phyloP scores from a whole-genome alignment of 305 asterid species.

The Ajuga reptans region DNA sequence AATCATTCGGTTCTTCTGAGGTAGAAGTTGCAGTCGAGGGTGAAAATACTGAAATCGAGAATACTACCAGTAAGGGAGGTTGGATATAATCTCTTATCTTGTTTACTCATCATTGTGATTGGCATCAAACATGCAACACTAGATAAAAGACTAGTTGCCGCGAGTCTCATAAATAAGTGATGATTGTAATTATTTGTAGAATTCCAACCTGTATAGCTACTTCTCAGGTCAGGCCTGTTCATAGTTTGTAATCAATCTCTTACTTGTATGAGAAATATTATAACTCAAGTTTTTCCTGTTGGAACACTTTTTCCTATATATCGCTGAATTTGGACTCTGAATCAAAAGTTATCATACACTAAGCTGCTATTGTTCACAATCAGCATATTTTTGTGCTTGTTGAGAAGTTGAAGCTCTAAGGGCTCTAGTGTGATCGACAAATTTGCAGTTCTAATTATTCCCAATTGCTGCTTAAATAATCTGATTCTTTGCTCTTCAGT shows the following conservation, averaged over 20 bases:
- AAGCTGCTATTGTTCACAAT: constrained; percentile 3
- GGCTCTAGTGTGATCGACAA: neutral
- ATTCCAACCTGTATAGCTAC: neutral
- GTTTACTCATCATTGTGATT: neutral
- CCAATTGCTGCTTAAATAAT: neutral
- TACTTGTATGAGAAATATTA: neutral
- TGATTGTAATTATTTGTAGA: neutral
- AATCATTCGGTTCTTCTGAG: constrained; percentile 24
- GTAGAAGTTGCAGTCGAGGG: constrained; percentile 6
- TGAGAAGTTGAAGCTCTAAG: neutral
- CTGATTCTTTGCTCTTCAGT: neutral
- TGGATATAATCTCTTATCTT: constrained; percentile 14
- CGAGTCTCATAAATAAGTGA: neutral
- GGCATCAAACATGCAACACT: neutral
- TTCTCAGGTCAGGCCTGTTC: neutral
- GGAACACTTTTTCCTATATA: neutral
- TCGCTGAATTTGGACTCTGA: neutral
- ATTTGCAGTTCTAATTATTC: neutral
- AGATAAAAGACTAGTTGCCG: constrained; percentile 1
- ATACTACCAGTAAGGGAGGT: constrained; percentile 27
- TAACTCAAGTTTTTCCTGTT: neutral
- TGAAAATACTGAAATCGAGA: constrained; percentile 12
- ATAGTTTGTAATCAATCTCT: neutral
- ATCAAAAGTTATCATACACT: neutral
- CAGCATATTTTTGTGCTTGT: constrained; percentile 10